phyloP scores from a whole-genome alignment of 352 stramenopile species.

The Phytophthora megakarya region DNA sequence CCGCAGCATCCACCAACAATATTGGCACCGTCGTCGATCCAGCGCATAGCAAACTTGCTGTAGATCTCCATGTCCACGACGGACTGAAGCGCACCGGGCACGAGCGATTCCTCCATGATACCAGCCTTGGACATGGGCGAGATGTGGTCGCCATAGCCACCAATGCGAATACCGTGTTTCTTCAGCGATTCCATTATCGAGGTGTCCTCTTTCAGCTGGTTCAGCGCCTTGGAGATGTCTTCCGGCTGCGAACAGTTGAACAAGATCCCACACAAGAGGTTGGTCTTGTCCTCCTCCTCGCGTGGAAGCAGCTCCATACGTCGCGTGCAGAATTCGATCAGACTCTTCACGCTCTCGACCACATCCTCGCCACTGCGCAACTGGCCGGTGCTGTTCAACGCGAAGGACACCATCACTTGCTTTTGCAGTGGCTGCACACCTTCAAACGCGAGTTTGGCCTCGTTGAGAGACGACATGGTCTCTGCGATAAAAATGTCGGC shows the following conservation, averaged over 20 bases:
- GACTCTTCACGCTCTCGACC: conserved; percentile 47
- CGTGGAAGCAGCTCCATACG: conserved; percentile 17
- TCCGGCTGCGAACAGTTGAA: conserved; percentile 94
- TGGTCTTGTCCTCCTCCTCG: conserved; percentile 26
- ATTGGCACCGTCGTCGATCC: conserved; percentile 70
- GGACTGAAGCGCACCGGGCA: conserved; percentile 67
- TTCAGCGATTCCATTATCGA: conserved; percentile 36
- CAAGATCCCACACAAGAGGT: conserved; percentile 69
- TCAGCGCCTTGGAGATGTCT: conserved; percentile 86
- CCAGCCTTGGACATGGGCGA: conserved; percentile 68
- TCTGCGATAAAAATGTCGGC: conserved; percentile 88
- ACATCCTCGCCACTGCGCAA: conserved; percentile 84
- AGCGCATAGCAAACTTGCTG: conserved; percentile 73
- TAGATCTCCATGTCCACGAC: conserved; percentile 80
- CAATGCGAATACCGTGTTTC: conserved; percentile 51
- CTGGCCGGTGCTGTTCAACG: conserved; percentile 70
- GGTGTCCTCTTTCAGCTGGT: conserved; percentile 45
- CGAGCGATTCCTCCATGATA: conserved; percentile 71
- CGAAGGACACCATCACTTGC: conserved; percentile 88
- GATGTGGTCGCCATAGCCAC: conserved; percentile 90
- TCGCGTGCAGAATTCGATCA: conserved; percentile 50
- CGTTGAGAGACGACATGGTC: conserved; percentile 90
- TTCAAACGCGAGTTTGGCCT: conserved; percentile 85
- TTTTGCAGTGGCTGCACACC: conserved; percentile 64
- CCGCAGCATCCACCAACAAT: conserved; percentile 92